A percentile compares a stretch with the other conserved stretches of the same genome.
Conservation (phyloP, 441 rosid species). For the Viola pubescens region DNA sequence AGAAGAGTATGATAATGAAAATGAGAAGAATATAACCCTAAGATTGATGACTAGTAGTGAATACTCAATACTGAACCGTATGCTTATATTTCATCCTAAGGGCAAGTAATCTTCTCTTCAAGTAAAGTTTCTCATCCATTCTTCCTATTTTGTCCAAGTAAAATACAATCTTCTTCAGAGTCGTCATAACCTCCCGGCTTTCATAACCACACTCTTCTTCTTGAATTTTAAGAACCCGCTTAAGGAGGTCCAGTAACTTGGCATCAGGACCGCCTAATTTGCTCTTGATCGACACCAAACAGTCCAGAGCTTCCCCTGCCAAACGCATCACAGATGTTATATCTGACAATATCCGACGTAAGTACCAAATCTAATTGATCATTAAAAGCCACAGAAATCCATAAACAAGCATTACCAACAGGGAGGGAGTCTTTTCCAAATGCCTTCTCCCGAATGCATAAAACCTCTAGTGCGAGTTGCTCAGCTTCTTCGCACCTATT, state of each 20-base stretch:
- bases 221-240: constrained; percentile 64
- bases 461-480: constrained; percentile 40
- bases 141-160: constrained; percentile 57
- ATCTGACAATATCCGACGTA: not conserved
- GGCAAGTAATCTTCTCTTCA: constrained; percentile 52
- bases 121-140: constrained; percentile 50
- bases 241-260: constrained; percentile 37
- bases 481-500: constrained; percentile 71
- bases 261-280: constrained; percentile 45
- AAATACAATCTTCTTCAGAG: constrained; percentile 58
- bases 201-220: constrained; percentile 66
- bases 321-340: constrained; percentile 1
- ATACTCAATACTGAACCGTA: constrained; percentile 25
- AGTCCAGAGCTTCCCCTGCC: constrained; percentile 82
- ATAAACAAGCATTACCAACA: constrained; percentile 42
- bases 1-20: too few relatives aligned
- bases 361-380: not conserved
- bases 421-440: constrained; percentile 70
- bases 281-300: constrained; percentile 58
- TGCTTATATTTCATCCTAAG: constrained; percentile 50
- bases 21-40: too few relatives aligned
- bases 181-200: constrained; percentile 52
- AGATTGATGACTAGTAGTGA: too few relatives aligned
- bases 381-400: not conserved
- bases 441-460: constrained; percentile 60